Percentiles rank a stretch among this genome's conserved stretches.
These are phyloP conservation scores for Symmetrospora coprosmae DNA, from an alignment of 768 basidiomycete genomes.

Conservation along the genomic window DNA sequence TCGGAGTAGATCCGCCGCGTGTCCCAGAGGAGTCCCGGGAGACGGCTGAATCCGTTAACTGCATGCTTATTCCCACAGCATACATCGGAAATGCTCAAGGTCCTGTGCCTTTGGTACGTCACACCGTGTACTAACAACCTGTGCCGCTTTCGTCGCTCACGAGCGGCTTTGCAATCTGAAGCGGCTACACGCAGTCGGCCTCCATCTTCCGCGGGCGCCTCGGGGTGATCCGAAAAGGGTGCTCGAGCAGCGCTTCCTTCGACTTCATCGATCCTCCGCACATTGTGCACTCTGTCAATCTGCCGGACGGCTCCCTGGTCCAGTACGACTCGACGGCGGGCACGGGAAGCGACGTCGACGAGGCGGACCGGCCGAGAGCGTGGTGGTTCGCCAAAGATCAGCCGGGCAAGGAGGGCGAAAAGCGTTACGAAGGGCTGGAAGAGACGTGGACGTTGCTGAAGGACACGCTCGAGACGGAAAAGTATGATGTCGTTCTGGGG, in stretches of 20 bases:
- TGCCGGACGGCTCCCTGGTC: conserved; percentile 10
- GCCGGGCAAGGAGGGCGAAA: background rate
- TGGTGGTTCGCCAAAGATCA: conserved; percentile 19
- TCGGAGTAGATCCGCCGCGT: too few relatives aligned
- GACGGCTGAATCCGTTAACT: too few relatives aligned
- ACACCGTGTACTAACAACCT: background rate
- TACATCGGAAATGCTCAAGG: too few relatives aligned
- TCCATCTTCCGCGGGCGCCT: conserved; percentile 16
- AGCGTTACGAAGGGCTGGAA: conserved; percentile 5
- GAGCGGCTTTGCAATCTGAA: background rate
- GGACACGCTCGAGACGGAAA: conserved; percentile 11
- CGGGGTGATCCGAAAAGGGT: conserved; percentile 6
- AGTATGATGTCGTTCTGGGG: conserved; percentile 13
- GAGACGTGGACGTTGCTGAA: conserved; percentile 15
- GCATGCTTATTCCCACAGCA: too few relatives aligned
- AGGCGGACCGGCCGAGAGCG: conserved; percentile 8
- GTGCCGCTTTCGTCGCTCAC: background rate
- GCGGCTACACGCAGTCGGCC: conserved; percentile 19
- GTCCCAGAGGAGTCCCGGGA: too few relatives aligned
- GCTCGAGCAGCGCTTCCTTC: background rate
- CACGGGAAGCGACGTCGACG: background rate
- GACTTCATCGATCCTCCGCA: conserved; percentile 11
- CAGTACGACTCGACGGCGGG: conserved; percentile 10
- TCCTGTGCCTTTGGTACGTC: conserved; percentile 13
- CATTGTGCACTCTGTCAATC: conserved; percentile 10